phyloP scores from a whole-genome alignment of 1,139 yeast species.

The Diutina sp. region DNA sequence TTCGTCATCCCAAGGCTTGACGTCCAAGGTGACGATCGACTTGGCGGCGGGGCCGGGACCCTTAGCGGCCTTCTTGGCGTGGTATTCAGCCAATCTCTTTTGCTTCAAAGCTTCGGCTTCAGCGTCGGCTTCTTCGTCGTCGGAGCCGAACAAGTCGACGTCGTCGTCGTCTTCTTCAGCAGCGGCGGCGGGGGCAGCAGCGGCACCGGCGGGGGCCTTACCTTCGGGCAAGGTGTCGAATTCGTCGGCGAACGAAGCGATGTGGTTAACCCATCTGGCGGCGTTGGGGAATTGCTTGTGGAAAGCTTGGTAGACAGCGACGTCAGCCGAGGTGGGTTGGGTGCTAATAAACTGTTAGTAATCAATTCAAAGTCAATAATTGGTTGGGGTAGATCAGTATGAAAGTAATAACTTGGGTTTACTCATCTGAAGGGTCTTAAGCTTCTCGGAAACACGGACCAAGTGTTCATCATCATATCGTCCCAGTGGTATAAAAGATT shows the following conservation, averaged over 20 bases:
- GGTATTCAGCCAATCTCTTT: slow-evolving; percentile 95
- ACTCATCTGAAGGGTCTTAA: slow-evolving; percentile 92
- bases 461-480: slow-evolving; percentile 56
- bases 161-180: slow-evolving; percentile 83
- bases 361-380: neutral
- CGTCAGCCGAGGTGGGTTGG: slow-evolving; percentile 92
- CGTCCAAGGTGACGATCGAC: slow-evolving; percentile 91
- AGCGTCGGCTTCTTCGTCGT: slow-evolving; percentile 88
- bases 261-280: slow-evolving; percentile 98
- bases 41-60: slow-evolving; percentile 98
- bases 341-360: slow-evolving; percentile 28
- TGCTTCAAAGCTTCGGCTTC: slow-evolving; percentile 96
- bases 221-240: slow-evolving; percentile 78
- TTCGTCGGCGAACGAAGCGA: slow-evolving; percentile 82
- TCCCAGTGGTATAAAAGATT: neutral
- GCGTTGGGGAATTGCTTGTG: slow-evolving; percentile 88
- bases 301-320: slow-evolving; percentile 87
- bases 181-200: slow-evolving; percentile 41
- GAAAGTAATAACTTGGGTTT: slow-evolving; percentile 20
- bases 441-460: slow-evolving; percentile 95
- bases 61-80: slow-evolving; percentile 94
- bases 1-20: slow-evolving; percentile 99
- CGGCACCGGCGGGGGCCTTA: slow-evolving; percentile 39
- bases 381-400: neutral
- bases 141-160: slow-evolving; percentile 91